Evolutionary conservation across 768 basidiomycete species (phyloP), one percentile per base, ranked within the genome.

Genomic region (Auriscalpium vulgare): DNA sequence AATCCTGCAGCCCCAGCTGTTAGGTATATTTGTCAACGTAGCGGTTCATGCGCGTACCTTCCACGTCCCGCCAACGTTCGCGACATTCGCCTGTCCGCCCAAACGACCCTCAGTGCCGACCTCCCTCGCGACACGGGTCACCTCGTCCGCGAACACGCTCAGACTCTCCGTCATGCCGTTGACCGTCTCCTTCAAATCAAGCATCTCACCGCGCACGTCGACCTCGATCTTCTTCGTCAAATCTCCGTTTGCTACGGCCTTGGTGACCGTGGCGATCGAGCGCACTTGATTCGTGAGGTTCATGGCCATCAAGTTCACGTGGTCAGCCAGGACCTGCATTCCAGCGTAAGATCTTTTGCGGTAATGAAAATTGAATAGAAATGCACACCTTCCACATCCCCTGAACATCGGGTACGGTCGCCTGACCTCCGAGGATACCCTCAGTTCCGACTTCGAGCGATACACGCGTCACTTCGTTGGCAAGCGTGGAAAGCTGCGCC

Each of bases 51-150:
- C n/a, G 48, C 47, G 53, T 57, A 75, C 78, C 75, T 93, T 93
- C 97, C 97, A 98, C 0, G 92, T 95, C 50, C 97, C 97, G 57
- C 91, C 91, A 47, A 99, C 92, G 66, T 93, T 91, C 59, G 86
- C 87, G 38, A 98, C 97, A 53, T 86, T 80, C 1, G 95, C 97
- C 64, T 95, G 95, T 10, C 95, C 95, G 51, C 95, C 97, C 65
- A 98, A 77, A 62, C 85, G 80, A 37, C 95, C 97, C 68, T 98
- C 97, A 8, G 95, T 97, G 34, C 97, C 97, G 67, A 98, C 97
- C 72, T 98, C 94, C 61, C 91, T 81, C 3, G 95, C 97, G 35
- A 98, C 95, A 54, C 94, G 76, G 35, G 83, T 83, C 55, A 84
- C 83, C 71, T 92, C 89, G 63, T 88, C 87, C 0, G 91, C 91